Base-by-base conservation (phyloP, 352 stramenopile genomes). In the Phytophthora fragariaefolia region DNA sequence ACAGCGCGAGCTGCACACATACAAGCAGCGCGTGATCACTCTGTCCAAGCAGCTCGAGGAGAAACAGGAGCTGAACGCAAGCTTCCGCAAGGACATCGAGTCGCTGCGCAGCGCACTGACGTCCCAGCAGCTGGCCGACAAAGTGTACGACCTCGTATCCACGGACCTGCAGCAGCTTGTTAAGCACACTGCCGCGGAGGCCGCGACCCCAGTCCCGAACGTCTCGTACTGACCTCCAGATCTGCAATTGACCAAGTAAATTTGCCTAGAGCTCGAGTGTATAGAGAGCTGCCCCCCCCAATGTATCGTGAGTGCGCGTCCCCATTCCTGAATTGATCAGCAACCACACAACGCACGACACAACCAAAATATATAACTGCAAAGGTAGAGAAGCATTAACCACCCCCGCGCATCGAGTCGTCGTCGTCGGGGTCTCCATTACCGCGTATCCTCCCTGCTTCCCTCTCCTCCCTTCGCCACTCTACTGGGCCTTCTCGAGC, bases 401-500 rank as follows among this genome's bases (percentile, higher is more conserved):
- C 42, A 49, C 20, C 49, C 46, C 34, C 46, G 15, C 56, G 46
- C 22, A 28, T n/a, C 17, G 38, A 32, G n/a, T 9, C n/a, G 17
- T 53, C n/a, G 42, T 60, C 59, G 45, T 60, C 12, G 34, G 48
- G 47, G 47, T 59, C 36, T 64, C 54, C 63, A 66, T 66, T 58
- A 66, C 52, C 50, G 38, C 26, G 46, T 45, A 15, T 42, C 34
- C 36, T 57, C 26, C 45, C 30, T 7, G 22, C 4, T 51, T 53
- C 30, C 12, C 23, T 26, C 8, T 42, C 26, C 28, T 13, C 38
- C 43, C 23, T 24, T 43, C 8, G n/a, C 47, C 20, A n/a, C 38
- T 69, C 59, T 85, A 85, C 70, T 90, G 64, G 66, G 68, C 74
- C 78, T 89, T 88, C 78, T 93, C 85, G 24, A 91, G 76, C 56